Conservation (phyloP, 345 rosid genomes). For the Cardamine occulta region DNA sequence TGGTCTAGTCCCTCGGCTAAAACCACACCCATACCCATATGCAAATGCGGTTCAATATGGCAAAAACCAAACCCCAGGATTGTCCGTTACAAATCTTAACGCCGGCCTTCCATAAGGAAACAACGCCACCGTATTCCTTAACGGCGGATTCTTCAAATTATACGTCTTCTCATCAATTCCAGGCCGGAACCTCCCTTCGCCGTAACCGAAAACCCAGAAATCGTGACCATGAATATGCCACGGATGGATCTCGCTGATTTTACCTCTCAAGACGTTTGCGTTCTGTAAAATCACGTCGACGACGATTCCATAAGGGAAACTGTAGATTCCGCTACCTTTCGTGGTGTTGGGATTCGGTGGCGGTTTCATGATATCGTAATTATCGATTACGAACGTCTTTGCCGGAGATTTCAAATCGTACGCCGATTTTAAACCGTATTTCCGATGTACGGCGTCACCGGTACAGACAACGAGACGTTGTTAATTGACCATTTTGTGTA, state of each 20-base stretch:
- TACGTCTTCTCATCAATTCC: constrained; percentile 46
- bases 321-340: constrained; percentile 56
- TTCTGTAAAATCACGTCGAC: constrained; percentile 83
- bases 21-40: constrained; percentile 93
- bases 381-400: constrained; percentile 4
- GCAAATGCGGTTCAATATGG: constrained; percentile 90
- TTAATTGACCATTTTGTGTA: constrained; percentile 69
- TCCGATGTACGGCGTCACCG: constrained; percentile 76
- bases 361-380: constrained; percentile 57
- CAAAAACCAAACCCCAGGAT: constrained; percentile 98
- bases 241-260: constrained; percentile 69
- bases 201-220: constrained; percentile 84
- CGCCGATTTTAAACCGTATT: constrained; percentile 43
- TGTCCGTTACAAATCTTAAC: constrained; percentile 69
- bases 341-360: constrained; percentile 58
- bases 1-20: constrained; percentile 60
- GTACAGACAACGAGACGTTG: constrained; percentile 61
- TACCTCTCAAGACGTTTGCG: constrained; percentile 49
- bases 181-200: constrained; percentile 58
- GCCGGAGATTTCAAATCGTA: constrained; percentile 52
- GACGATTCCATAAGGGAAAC: constrained; percentile 43
- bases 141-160: constrained; percentile 69
- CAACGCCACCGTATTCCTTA: constrained; percentile 62
- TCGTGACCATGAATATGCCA: constrained; percentile 93
- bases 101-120: constrained; percentile 93